These are phyloP conservation scores for Persicaria tinctoria DNA, from an alignment of 148 eudicot species.

Conservation along the genomic window DNA sequence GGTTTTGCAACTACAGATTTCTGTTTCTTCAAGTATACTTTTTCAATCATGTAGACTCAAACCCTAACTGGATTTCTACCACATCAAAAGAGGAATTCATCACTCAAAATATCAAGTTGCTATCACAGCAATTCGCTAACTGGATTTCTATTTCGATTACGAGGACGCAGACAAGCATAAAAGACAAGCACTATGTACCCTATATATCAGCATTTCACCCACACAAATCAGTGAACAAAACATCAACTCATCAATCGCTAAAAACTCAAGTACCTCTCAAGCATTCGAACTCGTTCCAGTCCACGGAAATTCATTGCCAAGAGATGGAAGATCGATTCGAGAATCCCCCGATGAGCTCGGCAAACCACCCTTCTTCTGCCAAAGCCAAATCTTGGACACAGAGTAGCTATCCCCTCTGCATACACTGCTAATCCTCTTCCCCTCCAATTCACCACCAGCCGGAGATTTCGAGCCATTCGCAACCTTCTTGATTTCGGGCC, in stretches of 20 bases:
- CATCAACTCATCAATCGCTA: neutral
- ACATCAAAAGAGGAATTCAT: neutral
- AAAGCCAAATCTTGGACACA: constrained; percentile 35
- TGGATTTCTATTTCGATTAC: neutral
- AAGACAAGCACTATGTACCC: neutral
- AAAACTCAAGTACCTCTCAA: neutral
- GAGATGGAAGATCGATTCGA: constrained; percentile 15
- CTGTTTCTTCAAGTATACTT: neutral
- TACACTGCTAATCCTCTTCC: constrained; percentile 25
- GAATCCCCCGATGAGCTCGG: constrained; percentile 20
- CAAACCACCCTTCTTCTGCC: constrained; percentile 28
- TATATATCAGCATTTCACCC: neutral
- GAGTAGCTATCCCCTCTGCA: constrained; percentile 29
- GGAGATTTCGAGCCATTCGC: neutral
- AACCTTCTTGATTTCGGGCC: constrained; percentile 8
- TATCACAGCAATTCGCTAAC: neutral
- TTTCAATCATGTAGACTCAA: neutral
- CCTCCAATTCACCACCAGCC: constrained; percentile 7
- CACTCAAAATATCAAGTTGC: neutral
- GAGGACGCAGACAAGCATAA: neutral
- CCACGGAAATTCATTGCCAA: constrained; percentile 15
- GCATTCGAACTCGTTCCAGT: constrained; percentile 1
- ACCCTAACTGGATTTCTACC: neutral
- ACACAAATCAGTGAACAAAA: neutral
- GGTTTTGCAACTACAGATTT: neutral